Evolutionary conservation across 768 basidiomycete species (phyloP).

Genomic region (Hydnum rufescens): DNA sequence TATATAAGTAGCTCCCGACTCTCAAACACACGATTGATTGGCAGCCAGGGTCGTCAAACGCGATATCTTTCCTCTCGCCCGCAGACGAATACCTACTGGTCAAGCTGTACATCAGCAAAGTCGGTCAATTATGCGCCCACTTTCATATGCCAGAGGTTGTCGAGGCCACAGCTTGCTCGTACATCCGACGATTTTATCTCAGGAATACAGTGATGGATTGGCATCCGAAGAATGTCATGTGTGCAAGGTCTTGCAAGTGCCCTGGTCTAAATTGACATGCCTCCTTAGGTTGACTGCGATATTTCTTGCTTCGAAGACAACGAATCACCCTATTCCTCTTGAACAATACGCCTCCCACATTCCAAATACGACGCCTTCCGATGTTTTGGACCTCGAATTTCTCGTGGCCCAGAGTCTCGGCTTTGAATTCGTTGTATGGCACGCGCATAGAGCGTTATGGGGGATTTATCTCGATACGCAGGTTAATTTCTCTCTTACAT

Average conservation of each 20-base stretch:
- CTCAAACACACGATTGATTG: slow-evolving; percentile 1
- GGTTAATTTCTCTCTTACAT: slow-evolving; percentile 23
- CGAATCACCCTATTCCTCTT: slow-evolving; percentile 80
- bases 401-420: slow-evolving; percentile 83
- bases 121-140: slow-evolving; percentile 63
- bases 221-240: slow-evolving; percentile 99
- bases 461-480: slow-evolving; percentile 79
- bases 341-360: slow-evolving; percentile 71
- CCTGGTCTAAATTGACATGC: slow-evolving; percentile 4
- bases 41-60: slow-evolving; percentile 51
- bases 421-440: slow-evolving; percentile 91
- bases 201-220: slow-evolving; percentile 99
- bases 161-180: slow-evolving; percentile 78
- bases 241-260: slow-evolving; percentile 3
- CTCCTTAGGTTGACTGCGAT: slow-evolving; percentile 69
- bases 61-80: slow-evolving; percentile 53
- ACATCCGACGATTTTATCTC: slow-evolving; percentile 91
- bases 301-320: slow-evolving; percentile 92
- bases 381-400: slow-evolving; percentile 89
- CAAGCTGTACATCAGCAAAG: slow-evolving; percentile 71
- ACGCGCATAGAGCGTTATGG: slow-evolving; percentile 73
- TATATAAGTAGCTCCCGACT: background rate
- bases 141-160: slow-evolving; percentile 86
- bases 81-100: slow-evolving; percentile 79
- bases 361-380: slow-evolving; percentile 56